These are phyloP conservation scores for Lactifluus volemus DNA, from an alignment of 768 basidiomycete species.

Conservation along the genomic window DNA sequence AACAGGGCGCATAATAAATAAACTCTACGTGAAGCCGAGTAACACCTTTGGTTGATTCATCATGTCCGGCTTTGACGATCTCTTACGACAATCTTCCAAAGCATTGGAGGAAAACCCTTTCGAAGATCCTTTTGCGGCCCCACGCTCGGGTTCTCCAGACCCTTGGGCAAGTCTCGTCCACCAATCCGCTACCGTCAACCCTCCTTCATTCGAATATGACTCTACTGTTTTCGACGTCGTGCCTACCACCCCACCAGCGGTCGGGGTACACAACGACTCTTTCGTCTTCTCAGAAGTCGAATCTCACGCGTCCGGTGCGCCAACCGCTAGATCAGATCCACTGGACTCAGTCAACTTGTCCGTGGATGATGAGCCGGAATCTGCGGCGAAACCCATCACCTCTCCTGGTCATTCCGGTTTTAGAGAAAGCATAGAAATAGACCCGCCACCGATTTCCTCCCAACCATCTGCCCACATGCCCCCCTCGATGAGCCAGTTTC, in stretches of 20 bases:
- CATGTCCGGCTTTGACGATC: slow-evolving; percentile 25
- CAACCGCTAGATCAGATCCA: slow-evolving; percentile 27
- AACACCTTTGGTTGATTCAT: not conserved
- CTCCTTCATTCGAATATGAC: slow-evolving; percentile 16
- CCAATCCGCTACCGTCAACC: not conserved
- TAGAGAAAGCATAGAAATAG: slow-evolving; percentile 36
- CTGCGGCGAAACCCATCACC: slow-evolving; percentile 11
- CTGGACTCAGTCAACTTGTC: slow-evolving; percentile 33
- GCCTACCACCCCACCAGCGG: not conserved
- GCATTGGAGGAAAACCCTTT: slow-evolving; percentile 25
- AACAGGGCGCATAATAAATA: too few relatives aligned
- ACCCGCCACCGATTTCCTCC: slow-evolving; percentile 3
- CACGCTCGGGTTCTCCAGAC: slow-evolving; percentile 23
- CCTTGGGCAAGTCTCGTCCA: slow-evolving; percentile 22
- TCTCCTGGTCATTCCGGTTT: slow-evolving; percentile 39
- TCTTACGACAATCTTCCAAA: slow-evolving; percentile 20
- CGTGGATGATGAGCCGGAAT: slow-evolving; percentile 16
- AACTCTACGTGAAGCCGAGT: not conserved
- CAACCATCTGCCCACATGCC: slow-evolving; percentile 22
- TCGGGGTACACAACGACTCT: not conserved
- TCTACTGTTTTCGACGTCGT: slow-evolving; percentile 8
- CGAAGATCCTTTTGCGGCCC: slow-evolving; percentile 23
- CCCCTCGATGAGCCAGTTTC: slow-evolving; percentile 13
- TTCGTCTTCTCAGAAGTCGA: not conserved
- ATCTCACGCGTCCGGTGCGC: not conserved